These are phyloP conservation scores for Cyclocybe cylindracea DNA, from an alignment of 768 basidiomycete genomes.

Conservation along the genomic window DNA sequence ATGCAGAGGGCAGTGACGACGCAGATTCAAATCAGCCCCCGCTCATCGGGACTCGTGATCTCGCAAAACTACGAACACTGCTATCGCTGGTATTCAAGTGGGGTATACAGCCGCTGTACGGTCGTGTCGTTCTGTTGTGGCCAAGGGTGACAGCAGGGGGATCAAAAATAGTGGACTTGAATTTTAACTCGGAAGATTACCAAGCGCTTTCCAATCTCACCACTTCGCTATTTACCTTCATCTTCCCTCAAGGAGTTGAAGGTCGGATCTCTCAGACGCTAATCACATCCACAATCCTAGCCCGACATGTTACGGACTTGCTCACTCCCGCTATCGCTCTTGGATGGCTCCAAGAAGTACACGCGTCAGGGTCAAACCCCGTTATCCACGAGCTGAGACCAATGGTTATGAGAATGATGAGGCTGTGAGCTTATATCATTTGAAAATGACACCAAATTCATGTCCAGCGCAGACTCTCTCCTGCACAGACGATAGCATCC, in stretches of 20 bases:
- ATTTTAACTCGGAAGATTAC: conserved; percentile 43
- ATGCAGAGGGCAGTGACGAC: conserved; percentile 5
- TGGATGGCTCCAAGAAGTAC: conserved; percentile 71
- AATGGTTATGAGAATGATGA: conserved; percentile 55
- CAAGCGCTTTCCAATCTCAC: conserved; percentile 42
- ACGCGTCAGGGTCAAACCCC: conserved; percentile 36
- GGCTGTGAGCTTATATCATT: conserved; percentile 48
- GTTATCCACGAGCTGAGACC: conserved; percentile 51
- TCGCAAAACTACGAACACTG: conserved; percentile 61
- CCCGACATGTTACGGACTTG: conserved; percentile 56
- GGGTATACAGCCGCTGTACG: conserved; percentile 60
- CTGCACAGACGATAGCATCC: conserved; percentile 64
- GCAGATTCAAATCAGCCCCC: conserved; percentile 19
- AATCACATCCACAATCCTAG: conserved; percentile 60
- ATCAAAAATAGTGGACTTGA: conserved; percentile 47
- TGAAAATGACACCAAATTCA: conserved; percentile 18
- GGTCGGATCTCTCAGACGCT: conserved; percentile 54
- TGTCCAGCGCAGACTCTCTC: conserved; percentile 50
- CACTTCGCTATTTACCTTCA: conserved; percentile 42
- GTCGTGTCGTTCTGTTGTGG: conserved; percentile 42
- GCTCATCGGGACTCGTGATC: conserved; percentile 66
- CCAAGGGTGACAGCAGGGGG: conserved; percentile 18
- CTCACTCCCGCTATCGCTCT: conserved; percentile 61
- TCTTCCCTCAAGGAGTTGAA: conserved; percentile 57
- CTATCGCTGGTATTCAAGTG: conserved; percentile 72